Evolutionary conservation across 2,329 filamentous ascomycete species (phyloP).

Genomic region (Balansia obtecta): DNA sequence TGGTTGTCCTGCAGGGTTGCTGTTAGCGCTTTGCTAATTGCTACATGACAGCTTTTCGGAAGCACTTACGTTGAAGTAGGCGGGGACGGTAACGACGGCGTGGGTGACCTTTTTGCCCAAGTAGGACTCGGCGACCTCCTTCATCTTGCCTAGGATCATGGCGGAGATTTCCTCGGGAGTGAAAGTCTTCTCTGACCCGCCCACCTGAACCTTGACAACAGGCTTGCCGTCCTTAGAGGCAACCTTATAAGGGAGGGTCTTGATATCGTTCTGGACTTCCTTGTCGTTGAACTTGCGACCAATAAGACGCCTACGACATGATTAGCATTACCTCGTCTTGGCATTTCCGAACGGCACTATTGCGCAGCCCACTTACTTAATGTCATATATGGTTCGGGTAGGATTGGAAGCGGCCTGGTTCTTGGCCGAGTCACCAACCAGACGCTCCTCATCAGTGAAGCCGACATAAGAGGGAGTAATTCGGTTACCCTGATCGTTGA

Average conservation of each 20-base stretch:
- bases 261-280: conserved; percentile 84
- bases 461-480: conserved; percentile 93
- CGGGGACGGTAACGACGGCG: conserved; percentile 86
- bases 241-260: conserved; percentile 98
- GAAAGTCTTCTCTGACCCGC: conserved; percentile 55
- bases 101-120: conserved; percentile 74
- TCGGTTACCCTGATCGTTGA: conserved; percentile 94
- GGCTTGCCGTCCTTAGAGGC: conserved; percentile 84
- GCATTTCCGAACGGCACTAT: conserved; percentile 10
- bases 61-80: conserved; percentile 70
- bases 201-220: conserved; percentile 61
- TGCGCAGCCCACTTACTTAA: conserved; percentile 52
- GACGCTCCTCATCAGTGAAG: conserved; percentile 91
- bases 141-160: conserved; percentile 78
- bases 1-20: conserved; percentile 55
- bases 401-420: conserved; percentile 83
- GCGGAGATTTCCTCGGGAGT: conserved; percentile 71
- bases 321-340: neutral
- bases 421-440: conserved; percentile 96
- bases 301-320: conserved; percentile 56
- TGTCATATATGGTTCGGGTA: conserved; percentile 61
- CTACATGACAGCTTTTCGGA: neutral
- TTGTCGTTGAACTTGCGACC: conserved; percentile 73
- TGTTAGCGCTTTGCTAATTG: neutral
- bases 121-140: conserved; percentile 68